Percentiles rank a stretch among this genome's conserved stretches.
Conservation (phyloP, 169 alveolate genomes). For the Toxoplasma gondii region DNA sequence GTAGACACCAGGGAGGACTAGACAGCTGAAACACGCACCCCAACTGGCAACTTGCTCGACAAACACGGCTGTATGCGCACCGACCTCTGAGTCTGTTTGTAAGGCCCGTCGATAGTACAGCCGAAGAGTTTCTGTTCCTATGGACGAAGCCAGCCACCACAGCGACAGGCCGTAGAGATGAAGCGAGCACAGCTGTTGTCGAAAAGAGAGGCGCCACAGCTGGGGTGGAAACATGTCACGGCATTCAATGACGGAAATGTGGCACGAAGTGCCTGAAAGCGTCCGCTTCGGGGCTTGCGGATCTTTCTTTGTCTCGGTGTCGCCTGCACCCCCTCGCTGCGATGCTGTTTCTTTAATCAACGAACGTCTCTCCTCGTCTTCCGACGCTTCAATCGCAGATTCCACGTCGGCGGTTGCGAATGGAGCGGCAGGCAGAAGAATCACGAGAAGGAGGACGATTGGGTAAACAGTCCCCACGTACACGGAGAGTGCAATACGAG, state of each 20-base stretch:
- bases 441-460: not conserved
- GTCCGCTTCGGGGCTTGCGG: no score
- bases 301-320: not conserved
- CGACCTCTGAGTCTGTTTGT: not conserved
- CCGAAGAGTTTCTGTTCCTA: constrained; percentile 2
- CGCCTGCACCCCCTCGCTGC: not conserved
- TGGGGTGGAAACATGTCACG: not conserved
- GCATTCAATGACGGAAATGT: not conserved
- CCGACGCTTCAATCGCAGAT: not conserved
- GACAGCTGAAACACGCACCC: not conserved
- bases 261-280: no score
- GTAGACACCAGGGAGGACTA: constrained; percentile 6
- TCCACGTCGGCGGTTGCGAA: not conserved
- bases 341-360: not conserved
- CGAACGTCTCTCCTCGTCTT: not conserved
- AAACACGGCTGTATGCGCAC: not conserved
- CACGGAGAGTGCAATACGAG: not conserved
- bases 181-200: constrained; percentile 8
- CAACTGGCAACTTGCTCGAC: not conserved
- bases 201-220: constrained; percentile 1
- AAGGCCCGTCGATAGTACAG: not conserved
- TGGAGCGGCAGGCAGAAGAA: not conserved
- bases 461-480: constrained; percentile 11
- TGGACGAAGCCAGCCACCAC: constrained; percentile 1
- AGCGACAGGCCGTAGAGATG: constrained; percentile 6